A percentile compares a stretch with the other conserved stretches of the same genome.
Conservation (phyloP, 1,139 yeast species). For the Candida sp. region DNA sequence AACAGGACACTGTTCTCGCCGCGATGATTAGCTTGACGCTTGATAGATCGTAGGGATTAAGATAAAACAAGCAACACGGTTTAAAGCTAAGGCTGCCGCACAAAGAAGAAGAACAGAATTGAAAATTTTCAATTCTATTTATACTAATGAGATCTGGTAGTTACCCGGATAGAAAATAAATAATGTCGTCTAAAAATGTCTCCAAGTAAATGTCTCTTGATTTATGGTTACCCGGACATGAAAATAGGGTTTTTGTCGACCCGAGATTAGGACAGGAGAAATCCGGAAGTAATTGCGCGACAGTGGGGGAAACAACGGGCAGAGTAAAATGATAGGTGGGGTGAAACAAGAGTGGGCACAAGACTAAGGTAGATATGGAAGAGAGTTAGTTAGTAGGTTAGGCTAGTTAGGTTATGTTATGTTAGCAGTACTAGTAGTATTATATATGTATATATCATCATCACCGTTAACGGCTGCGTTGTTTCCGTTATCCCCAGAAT, state of each 20-base stretch:
- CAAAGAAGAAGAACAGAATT: constrained; percentile 24
- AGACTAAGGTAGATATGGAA: background rate
- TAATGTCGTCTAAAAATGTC: background rate
- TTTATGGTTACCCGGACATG: background rate
- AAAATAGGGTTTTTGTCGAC: background rate
- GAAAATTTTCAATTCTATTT: background rate
- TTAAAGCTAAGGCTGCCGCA: constrained; percentile 56
- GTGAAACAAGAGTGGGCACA: background rate
- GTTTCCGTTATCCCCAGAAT: too few species aligned
- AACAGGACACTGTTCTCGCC: constrained; percentile 42
- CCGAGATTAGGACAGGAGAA: background rate
- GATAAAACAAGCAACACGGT: constrained; percentile 58
- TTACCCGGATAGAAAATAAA: constrained; percentile 2
- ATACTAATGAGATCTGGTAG: background rate
- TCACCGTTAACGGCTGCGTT: too few species aligned
- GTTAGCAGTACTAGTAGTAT: too few species aligned
- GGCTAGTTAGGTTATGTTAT: too few species aligned
- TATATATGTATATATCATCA: too few species aligned
- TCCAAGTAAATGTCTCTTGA: background rate
- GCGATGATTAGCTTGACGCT: constrained; percentile 45
- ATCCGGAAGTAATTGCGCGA: background rate
- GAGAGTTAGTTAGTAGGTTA: too few species aligned
- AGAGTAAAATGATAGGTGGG: background rate
- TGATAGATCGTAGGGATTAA: constrained; percentile 50
- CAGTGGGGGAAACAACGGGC: background rate